Conservation (phyloP, 768 basidiomycete species). For the Thelephora aurantiotincta region DNA sequence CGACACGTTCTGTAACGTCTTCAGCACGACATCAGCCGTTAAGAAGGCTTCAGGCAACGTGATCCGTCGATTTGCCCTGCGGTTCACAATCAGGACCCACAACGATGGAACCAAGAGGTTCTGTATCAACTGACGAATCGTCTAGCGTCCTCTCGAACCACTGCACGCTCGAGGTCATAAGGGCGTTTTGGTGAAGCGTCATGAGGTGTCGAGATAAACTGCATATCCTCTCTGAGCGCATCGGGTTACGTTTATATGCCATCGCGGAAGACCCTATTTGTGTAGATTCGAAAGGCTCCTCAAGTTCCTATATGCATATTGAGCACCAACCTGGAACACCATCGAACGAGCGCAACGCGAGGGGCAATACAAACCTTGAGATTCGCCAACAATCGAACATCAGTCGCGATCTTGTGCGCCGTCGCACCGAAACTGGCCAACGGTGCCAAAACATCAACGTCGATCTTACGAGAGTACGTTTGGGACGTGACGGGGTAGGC, state of each 20-base stretch:
- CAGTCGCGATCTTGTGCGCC: constrained; percentile 96
- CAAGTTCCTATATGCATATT: constrained; percentile 56
- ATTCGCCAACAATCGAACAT: constrained; percentile 86
- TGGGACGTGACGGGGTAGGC: too few species aligned
- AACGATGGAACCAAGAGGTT: background rate
- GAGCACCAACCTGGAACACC: background rate
- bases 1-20: constrained; percentile 90
- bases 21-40: constrained; percentile 91
- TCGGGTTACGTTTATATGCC: constrained; percentile 99
- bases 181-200: constrained; percentile 89
- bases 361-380: constrained; percentile 43
- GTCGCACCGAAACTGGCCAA: constrained; percentile 87
- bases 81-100: background rate
- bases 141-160: constrained; percentile 98
- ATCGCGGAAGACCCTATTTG: constrained; percentile 97
- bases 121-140: constrained; percentile 25
- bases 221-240: constrained; percentile 97
- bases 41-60: constrained; percentile 95
- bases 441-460: constrained; percentile 82
- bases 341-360: background rate
- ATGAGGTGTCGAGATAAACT: constrained; percentile 92
- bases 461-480: constrained; percentile 97
- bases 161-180: constrained; percentile 92
- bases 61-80: constrained; percentile 89
- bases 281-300: constrained; percentile 97